These are phyloP conservation scores for Candida pseudoviswanathii DNA, from an alignment of 1,139 yeast species.

Conservation along the genomic window DNA sequence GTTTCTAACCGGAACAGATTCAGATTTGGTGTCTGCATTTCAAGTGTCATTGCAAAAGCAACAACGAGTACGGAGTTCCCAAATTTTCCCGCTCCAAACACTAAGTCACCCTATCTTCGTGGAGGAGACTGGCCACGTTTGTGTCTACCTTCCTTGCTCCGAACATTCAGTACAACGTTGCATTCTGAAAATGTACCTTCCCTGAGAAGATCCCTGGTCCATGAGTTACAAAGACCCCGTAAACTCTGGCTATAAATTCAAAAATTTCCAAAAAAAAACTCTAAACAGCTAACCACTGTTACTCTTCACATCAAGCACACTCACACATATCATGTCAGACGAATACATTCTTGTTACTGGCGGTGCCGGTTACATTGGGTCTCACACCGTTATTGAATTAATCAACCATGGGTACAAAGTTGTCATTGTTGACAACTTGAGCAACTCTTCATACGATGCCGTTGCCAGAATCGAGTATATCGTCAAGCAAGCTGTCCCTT, in stretches of 20 bases:
- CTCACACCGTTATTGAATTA: slow-evolving; percentile 74
- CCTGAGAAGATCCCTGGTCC: background rate
- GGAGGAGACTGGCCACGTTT: background rate
- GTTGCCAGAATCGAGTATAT: slow-evolving; percentile 65
- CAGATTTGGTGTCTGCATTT: background rate
- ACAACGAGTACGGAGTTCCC: background rate
- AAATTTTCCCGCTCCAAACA: background rate
- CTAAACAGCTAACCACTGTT: background rate
- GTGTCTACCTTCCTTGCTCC: background rate
- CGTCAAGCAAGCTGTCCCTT: slow-evolving; percentile 52
- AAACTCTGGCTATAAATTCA: background rate
- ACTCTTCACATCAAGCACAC: background rate
- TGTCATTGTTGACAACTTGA: slow-evolving; percentile 69
- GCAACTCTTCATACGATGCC: slow-evolving; percentile 70
- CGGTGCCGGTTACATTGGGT: slow-evolving; percentile 87
- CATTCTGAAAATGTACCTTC: background rate
- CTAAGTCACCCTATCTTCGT: background rate
- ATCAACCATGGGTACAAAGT: slow-evolving; percentile 67
- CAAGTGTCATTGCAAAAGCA: background rate
- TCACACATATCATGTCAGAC: slow-evolving; percentile 15
- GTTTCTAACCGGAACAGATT: too few relatives aligned
- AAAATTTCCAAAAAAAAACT: background rate
- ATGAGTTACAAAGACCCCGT: background rate
- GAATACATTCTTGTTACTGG: slow-evolving; percentile 72
- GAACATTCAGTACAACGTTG: background rate